Evolutionary conservation across 257 asterid species (phyloP), one percentile per base, ranked within the genome.

Genomic region (Asclepias syriaca): DNA sequence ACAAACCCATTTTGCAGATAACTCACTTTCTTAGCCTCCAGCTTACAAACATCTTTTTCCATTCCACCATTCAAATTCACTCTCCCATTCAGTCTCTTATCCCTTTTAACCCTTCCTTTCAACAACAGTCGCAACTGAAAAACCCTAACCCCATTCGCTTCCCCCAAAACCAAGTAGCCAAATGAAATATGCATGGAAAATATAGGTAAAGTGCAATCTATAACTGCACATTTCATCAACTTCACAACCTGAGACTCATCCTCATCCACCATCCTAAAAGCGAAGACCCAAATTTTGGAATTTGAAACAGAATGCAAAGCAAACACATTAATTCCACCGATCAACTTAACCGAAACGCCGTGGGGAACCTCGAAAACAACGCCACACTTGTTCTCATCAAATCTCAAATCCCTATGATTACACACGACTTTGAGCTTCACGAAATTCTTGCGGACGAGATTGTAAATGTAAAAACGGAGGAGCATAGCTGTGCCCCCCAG

Each of bases 121-220:
- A 90, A 77, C 77, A 92, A 72, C 16, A 82, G 84, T 73, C 84
- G 84, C 70, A 92, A 66, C 5, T 87, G 88, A 34, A 85, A 85
- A 72, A 88, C 75, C 85, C 96, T 80, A 72, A 90, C 96, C 74
- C 98, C 98, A 64, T 83, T 85, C 84, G 83, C 91, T 75, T 92
- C 96, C 74, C 98, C 98, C 61, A 88, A 72, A 74, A 92, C 71
- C 82, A 92, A 72, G 71, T 75, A 79, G 63, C 92, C 88, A 70
- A 86, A 88, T 65, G 84, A 77, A 65, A 87, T 66, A 81, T 81
- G 78, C 53, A 87, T 80, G 0, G 89, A 80, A 69, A 87, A 88
- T 19, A 92, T 86, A 1, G 94, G 96, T 10, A 70, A 70, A 46
- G 84, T 69, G 77, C 97, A 90, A 76, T 90, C 92, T 70, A 92